Percentiles rank a stretch among this genome's conserved stretches.
Evolutionary conservation across 176 grass and related monocot species (phyloP).

Genomic region (Miscanthus lutarioriparius): DNA sequence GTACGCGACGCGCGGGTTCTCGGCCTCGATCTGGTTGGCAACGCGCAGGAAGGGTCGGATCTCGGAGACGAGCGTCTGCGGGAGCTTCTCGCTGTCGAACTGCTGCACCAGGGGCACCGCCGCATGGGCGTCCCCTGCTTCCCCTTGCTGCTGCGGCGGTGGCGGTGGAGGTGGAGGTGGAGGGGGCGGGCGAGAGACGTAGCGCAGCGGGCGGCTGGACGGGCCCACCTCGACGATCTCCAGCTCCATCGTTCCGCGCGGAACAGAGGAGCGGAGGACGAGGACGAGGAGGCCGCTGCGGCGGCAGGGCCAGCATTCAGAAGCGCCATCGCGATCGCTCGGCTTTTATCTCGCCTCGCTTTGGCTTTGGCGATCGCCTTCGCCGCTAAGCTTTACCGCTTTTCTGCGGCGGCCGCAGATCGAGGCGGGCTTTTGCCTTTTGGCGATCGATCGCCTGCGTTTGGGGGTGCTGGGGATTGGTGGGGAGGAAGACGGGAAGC

Average conservation of each 20-base stretch:
- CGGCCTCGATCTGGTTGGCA: constrained; percentile 73
- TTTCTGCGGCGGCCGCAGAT: constrained; percentile 22
- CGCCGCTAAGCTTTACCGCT: constrained; percentile 56
- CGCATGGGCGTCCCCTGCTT: not conserved
- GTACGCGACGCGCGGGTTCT: constrained; percentile 89
- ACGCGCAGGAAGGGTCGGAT: constrained; percentile 84
- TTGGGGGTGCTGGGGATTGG: constrained; percentile 13
- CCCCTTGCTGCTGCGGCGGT: not conserved
- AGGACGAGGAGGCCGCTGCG: no score
- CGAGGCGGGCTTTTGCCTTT: constrained; percentile 46
- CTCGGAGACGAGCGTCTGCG: constrained; percentile 66
- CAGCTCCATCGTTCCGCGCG: constrained; percentile 31
- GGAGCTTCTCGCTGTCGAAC: constrained; percentile 93
- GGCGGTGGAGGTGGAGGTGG: not conserved
- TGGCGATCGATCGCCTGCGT: constrained; percentile 19
- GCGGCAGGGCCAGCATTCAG: not conserved
- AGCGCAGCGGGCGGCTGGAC: constrained; percentile 43
- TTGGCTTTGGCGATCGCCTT: constrained; percentile 50
- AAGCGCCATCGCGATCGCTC: constrained; percentile 33
- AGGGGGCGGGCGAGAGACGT: constrained; percentile 11
- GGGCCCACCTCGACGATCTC: constrained; percentile 70
- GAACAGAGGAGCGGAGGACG: not conserved
- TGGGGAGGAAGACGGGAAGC: not conserved
- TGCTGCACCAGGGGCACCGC: constrained; percentile 12
- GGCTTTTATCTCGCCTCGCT: constrained; percentile 12